Evolutionary conservation across 306 rosid genomes (phyloP).

Genomic region (Glycine tomentella): DNA sequence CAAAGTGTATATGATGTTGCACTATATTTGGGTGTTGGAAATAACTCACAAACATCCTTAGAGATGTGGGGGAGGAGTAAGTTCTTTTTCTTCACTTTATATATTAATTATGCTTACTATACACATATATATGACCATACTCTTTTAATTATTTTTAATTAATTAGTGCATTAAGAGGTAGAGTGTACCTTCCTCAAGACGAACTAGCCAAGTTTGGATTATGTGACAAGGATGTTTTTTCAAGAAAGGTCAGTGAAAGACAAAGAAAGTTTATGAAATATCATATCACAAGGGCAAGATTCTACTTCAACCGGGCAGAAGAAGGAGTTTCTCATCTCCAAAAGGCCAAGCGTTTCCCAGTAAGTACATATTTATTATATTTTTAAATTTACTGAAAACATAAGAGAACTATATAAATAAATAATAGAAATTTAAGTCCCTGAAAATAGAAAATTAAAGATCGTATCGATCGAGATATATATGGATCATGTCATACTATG

Average conservation of each 20-base stretch:
- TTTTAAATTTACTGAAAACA: too few relatives aligned
- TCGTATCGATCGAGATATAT: too few relatives aligned
- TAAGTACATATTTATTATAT: conserved; percentile 26
- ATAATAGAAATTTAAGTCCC: neutral
- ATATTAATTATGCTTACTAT: too few relatives aligned
- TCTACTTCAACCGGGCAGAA: conserved; percentile 76
- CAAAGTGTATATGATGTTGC: too few relatives aligned
- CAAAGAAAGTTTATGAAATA: conserved; percentile 89
- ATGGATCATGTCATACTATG: neutral
- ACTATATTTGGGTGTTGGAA: too few relatives aligned
- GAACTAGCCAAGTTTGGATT: conserved; percentile 86
- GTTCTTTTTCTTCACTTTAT: too few relatives aligned
- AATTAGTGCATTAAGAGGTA: conserved; percentile 84
- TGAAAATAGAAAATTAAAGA: conserved; percentile 10
- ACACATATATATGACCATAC: too few relatives aligned
- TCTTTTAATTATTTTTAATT: too few relatives aligned
- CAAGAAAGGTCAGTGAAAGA: conserved; percentile 63
- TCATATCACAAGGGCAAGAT: conserved; percentile 83
- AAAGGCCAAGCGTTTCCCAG: conserved; percentile 92
- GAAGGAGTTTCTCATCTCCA: conserved; percentile 89
- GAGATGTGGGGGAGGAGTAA: conserved; percentile 97
- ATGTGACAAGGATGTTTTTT: conserved; percentile 66
- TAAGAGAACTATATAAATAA: too few relatives aligned
- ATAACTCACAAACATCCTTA: conserved; percentile 85
- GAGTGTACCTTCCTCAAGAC: conserved; percentile 92